Evolutionary conservation across 2,329 filamentous ascomycete genomes (phyloP), one percentile per base, ranked within the genome.

Genomic region (Pyrenophora graminea): DNA sequence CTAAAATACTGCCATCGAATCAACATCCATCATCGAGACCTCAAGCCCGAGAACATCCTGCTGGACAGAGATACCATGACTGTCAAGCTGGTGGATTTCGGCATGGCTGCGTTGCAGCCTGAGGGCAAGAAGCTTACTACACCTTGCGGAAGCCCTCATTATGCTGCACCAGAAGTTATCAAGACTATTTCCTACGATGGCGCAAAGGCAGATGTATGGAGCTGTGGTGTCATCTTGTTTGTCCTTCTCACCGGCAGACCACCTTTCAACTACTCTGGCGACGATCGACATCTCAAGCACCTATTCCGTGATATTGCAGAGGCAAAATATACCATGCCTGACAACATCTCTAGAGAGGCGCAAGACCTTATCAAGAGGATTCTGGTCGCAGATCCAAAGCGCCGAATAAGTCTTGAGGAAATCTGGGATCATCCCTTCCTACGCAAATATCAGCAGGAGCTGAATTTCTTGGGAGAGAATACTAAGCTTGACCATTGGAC

Each of bases 1-100:
- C 82, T 99, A 43, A 86, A 91, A 3, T 97, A 97, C 75, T 96
- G 92, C 62, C 94, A 99, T 74, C 86, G 89, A 2, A 90, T 96
- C 76, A 91, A 93, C 62, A 96, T 99, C 57, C 96, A 92, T 70
- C 94, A 99, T 70, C 89, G 94, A 19, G 94, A 99, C 64, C 80
- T 99, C 45, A 99, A 99, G 74, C 94, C 92, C 0, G 94, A 99
- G 75, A 99, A 99, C 65, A 97, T 99, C 39, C 80, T 99, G 15
- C 81, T 99, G 43, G 91, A 91, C 50, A 79, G 79, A 3, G 79
- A 87, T 5, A 75, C 71, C 39, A 82, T 87, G 45, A 85, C 89
- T 51, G 86, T 97, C 72, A 99, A 97, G 75, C 86, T 99, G 63
- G 93, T 93, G 44, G 94, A 99, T 72, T 99, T 99, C 72, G 93